Evolutionary conservation across 352 stramenopile species (phyloP).

Genomic region (Globisporangium rhizosaccharum): DNA sequence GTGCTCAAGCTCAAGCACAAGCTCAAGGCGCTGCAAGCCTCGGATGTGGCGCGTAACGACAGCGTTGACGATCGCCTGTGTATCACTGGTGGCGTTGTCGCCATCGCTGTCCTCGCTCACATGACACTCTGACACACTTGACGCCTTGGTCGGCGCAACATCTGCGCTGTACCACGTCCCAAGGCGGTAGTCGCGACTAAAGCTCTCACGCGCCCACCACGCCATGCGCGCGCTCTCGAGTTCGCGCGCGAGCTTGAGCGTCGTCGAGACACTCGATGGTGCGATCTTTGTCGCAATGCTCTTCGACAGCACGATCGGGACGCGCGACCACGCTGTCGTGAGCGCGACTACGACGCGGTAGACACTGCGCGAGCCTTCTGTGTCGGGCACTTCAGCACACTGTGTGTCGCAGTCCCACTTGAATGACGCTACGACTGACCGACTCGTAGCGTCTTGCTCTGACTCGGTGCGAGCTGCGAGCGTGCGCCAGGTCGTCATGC

Average conservation of each 20-base stretch:
- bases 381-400: slow-evolving; percentile 22
- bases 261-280: slow-evolving; percentile 27
- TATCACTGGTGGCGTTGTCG: not conserved
- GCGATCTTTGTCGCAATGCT: slow-evolving; percentile 66
- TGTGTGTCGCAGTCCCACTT: slow-evolving; percentile 41
- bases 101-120: slow-evolving; percentile 3
- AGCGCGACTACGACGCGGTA: slow-evolving; percentile 61
- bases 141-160: slow-evolving; percentile 10
- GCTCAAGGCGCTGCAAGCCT: slow-evolving; percentile 42
- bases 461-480: slow-evolving; percentile 30
- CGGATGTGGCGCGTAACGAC: slow-evolving; percentile 27
- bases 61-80: slow-evolving; percentile 8
- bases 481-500: slow-evolving; percentile 19
- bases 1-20: slow-evolving; percentile 49
- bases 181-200: slow-evolving; percentile 61
- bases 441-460: slow-evolving; percentile 31
- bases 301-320: slow-evolving; percentile 63
- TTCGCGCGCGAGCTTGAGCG: slow-evolving; percentile 44
- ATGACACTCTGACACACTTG: not conserved
- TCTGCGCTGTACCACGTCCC: slow-evolving; percentile 73
- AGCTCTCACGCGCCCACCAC: slow-evolving; percentile 82
- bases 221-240: slow-evolving; percentile 40
- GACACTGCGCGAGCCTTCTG: slow-evolving; percentile 38
- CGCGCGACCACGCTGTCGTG: slow-evolving; percentile 34
- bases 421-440: slow-evolving; percentile 44